phyloP scores from a whole-genome alignment of 2,329 filamentous ascomycete species.

The Arachnomyces sp. region DNA sequence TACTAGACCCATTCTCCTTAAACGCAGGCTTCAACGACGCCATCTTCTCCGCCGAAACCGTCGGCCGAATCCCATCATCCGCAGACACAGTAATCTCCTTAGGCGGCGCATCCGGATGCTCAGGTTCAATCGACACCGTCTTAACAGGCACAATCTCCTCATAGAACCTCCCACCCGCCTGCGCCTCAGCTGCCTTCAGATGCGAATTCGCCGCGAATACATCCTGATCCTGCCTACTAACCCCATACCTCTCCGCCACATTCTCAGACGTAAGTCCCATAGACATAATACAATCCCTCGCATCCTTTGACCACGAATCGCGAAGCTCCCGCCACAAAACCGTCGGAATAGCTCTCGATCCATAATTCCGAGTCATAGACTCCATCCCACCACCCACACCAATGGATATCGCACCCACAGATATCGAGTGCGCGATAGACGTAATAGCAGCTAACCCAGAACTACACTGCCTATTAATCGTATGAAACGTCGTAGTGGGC shows the following conservation, averaged over 20 bases:
- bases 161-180: constrained; percentile 61
- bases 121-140: constrained; percentile 58
- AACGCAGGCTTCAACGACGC: constrained; percentile 80
- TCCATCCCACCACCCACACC: constrained; percentile 89
- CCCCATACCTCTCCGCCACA: constrained; percentile 67
- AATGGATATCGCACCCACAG: constrained; percentile 60
- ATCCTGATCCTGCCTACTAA: constrained; percentile 70
- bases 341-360: constrained; percentile 70
- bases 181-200: constrained; percentile 61
- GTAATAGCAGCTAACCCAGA: constrained; percentile 72
- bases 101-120: constrained; percentile 49
- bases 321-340: constrained; percentile 68
- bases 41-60: constrained; percentile 60
- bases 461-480: constrained; percentile 79
- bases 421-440: constrained; percentile 63
- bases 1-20: constrained; percentile 62
- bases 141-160: constrained; percentile 71
- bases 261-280: constrained; percentile 92
- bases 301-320: constrained; percentile 57
- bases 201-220: constrained; percentile 71
- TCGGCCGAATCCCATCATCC: constrained; percentile 75
- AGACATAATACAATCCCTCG: constrained; percentile 80
- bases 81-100: constrained; percentile 60
- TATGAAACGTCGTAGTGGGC: constrained; percentile 66
- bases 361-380: constrained; percentile 93